Evolutionary conservation across 1,284 basidiomycete genomes (phyloP).

Genomic region (Lignosus rhinocerotis): DNA sequence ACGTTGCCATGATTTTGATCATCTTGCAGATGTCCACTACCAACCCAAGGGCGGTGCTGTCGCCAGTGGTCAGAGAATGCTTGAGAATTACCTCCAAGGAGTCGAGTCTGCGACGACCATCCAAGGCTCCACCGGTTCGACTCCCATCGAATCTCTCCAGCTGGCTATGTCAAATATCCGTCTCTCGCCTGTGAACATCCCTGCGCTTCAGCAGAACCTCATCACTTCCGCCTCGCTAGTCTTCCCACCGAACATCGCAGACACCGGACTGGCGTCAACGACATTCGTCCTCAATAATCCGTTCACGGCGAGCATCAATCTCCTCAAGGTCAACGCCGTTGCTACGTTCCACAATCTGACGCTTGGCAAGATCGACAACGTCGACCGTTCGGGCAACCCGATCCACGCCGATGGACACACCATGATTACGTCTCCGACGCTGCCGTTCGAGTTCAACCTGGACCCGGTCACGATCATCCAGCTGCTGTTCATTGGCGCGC

Average conservation of each 20-base stretch:
- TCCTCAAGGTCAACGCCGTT: constrained; percentile 57
- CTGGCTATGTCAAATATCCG: constrained; percentile 64
- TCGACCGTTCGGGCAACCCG: constrained; percentile 43
- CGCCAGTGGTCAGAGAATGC: constrained; percentile 55
- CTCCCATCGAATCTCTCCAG: constrained; percentile 66
- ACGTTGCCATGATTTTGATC: neutral
- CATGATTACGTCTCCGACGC: constrained; percentile 56
- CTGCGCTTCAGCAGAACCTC: constrained; percentile 65
- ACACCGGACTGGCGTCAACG: constrained; percentile 56
- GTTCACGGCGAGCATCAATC: constrained; percentile 76
- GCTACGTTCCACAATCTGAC: constrained; percentile 56
- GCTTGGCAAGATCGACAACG: constrained; percentile 57
- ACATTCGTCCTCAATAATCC: constrained; percentile 67
- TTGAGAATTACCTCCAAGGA: constrained; percentile 76
- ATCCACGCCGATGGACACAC: constrained; percentile 64
- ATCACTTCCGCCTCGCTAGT: constrained; percentile 55
- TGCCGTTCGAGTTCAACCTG: constrained; percentile 68
- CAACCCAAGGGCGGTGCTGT: constrained; percentile 59
- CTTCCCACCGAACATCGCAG: constrained; percentile 60
- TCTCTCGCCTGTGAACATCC: constrained; percentile 65
- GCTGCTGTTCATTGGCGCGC: constrained; percentile 55
- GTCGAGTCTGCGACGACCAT: constrained; percentile 61
- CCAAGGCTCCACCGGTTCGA: constrained; percentile 58
- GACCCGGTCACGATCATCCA: constrained; percentile 65
- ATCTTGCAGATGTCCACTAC: constrained; percentile 59